Base-by-base conservation (phyloP, 441 rosid species). In the Gossypium schwendimanii region DNA sequence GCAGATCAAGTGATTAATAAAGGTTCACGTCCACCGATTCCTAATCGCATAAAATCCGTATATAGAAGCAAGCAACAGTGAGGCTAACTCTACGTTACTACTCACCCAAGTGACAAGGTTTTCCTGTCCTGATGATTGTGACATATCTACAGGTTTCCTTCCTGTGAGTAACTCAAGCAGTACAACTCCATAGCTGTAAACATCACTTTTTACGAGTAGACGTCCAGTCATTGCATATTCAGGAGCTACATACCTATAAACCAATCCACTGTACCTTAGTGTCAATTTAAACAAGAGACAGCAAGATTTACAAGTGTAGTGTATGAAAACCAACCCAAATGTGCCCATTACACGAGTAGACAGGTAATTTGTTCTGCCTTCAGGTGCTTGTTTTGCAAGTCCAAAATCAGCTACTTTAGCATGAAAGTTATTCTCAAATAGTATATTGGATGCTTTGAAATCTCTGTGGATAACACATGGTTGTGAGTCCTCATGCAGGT, bases 141-240 rank as follows among this genome's bases (percentile, higher is more conserved):
- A 85, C 98, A 93, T 93, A 77, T 91, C 98, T 63, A 93, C 98
- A 61, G 98, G 98, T 80, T 84, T 90, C 81, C 89, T 87, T 81
- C 98, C 98, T 1, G 97, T 90, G 76, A 93, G 80, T 85, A 93
- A 79, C 83, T 93, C 97, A 0, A 93, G 94, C 74, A 93, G 93
- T 64, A 93, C 97, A 63, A 93, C 98, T 6, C 98, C 98, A 71
- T 91, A 93, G 78, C 98, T 93, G 80, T 93, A 93, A 73, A 93
- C 98, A 74, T 93, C 98, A 45, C 98, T 91, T 84, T 93, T 93
- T 45, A 91, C 97, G 21, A 94, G 87, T 74, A 91, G 83, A 83
- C 91, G 97, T 76, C 98, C 98, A 0, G 98, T 94, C 98, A 94
- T 94, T 53, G 98, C 98, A 85, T 94, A 94, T 80, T 94, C 98